A percentile compares a stretch with the other conserved stretches of the same genome.
These are phyloP conservation scores for Trifolium pratense DNA, from an alignment of 306 rosid species.

Conservation along the genomic window DNA sequence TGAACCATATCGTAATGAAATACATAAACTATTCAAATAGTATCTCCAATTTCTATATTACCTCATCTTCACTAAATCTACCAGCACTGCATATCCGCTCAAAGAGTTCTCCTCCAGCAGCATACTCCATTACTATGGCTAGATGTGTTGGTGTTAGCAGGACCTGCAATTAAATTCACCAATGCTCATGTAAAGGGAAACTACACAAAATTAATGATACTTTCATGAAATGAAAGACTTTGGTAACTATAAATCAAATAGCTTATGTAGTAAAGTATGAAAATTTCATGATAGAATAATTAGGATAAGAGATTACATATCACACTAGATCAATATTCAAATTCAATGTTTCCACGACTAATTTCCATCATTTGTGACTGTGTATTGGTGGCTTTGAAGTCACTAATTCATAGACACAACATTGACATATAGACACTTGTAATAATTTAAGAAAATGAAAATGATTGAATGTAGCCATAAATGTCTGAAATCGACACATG, in stretches of 20 bases:
- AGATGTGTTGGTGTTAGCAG: slow-evolving; percentile 82
- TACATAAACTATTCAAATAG: slow-evolving; percentile 32
- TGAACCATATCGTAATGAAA: background rate
- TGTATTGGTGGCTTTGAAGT: background rate
- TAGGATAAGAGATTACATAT: background rate
- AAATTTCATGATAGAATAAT: background rate
- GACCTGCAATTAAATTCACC: slow-evolving; percentile 58
- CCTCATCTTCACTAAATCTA: slow-evolving; percentile 90
- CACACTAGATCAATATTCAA: background rate
- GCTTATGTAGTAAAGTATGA: background rate
- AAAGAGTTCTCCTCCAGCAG: slow-evolving; percentile 85
- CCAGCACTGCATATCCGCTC: slow-evolving; percentile 76
- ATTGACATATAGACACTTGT: background rate
- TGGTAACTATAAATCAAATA: background rate
- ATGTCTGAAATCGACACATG: background rate
- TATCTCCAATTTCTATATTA: slow-evolving; percentile 37
- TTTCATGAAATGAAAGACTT: background rate
- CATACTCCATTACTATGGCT: slow-evolving; percentile 89
- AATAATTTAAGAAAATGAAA: no score
- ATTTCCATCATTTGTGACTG: slow-evolving; percentile 12
- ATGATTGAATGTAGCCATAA: background rate
- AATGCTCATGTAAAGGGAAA: slow-evolving; percentile 35
- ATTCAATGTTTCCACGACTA: slow-evolving; percentile 5
- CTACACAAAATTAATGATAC: background rate
- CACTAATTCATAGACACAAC: background rate